These are phyloP conservation scores for Mycena pura DNA, from an alignment of 768 basidiomycete species.

Conservation along the genomic window DNA sequence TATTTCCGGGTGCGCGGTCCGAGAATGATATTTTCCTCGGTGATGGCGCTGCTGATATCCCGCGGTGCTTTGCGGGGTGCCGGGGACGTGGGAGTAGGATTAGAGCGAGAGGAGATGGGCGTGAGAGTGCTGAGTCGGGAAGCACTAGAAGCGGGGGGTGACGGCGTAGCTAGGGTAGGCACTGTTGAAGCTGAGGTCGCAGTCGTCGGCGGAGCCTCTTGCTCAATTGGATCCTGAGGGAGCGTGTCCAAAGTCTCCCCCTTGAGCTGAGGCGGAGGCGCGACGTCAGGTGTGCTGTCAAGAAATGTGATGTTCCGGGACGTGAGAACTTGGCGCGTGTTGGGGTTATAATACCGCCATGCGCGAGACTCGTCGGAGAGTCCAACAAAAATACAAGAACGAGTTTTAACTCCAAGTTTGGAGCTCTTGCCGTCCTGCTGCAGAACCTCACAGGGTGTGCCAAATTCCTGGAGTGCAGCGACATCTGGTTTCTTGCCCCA, in stretches of 20 bases:
- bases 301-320: slow-evolving; percentile 23
- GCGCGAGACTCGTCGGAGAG: slow-evolving; percentile 25
- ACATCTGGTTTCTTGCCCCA: slow-evolving; percentile 25
- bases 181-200: too few species aligned
- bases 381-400: slow-evolving; percentile 17
- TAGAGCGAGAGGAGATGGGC: background rate
- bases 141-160: background rate
- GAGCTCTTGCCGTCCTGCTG: background rate
- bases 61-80: background rate
- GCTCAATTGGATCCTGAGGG: background rate
- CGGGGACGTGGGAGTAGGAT: background rate
- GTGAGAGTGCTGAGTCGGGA: background rate
- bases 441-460: too few species aligned
- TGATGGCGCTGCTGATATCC: slow-evolving; percentile 8
- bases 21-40: slow-evolving; percentile 3
- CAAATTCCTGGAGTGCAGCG: too few species aligned
- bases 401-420: slow-evolving; percentile 5
- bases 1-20: slow-evolving; percentile 29
- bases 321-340: slow-evolving; percentile 14
- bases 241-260: slow-evolving; percentile 1
- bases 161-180: background rate
- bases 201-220: slow-evolving; percentile 5
- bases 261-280: slow-evolving; percentile 12
- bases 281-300: background rate
- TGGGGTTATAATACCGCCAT: slow-evolving; percentile 20